Conservation (phyloP, 2,329 filamentous ascomycete species). For the Cytospora leucostoma region DNA sequence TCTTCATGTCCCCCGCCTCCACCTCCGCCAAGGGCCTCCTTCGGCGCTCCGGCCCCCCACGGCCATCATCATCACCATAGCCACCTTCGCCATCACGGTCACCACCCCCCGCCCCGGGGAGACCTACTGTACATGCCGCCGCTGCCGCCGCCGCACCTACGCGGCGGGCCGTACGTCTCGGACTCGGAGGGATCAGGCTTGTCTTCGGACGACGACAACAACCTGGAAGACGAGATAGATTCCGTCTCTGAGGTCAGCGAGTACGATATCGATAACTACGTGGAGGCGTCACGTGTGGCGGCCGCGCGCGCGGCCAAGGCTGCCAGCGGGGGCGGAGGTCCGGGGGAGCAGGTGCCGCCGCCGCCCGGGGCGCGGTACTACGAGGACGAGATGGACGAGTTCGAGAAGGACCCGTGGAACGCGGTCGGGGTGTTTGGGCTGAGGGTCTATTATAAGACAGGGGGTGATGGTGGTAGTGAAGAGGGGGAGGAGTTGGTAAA, state of each 20-base stretch:
- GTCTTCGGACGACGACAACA: conserved; percentile 25
- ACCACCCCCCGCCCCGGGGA: conserved; percentile 4
- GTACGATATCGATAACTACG: conserved; percentile 33
- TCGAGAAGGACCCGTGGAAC: conserved; percentile 61
- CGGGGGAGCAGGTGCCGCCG: conserved; percentile 5
- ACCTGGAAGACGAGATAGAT: conserved; percentile 28
- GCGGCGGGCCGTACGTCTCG: not conserved
- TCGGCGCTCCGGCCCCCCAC: conserved; percentile 4
- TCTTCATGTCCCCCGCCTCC: not conserved
- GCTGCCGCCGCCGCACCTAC: conserved; percentile 17
- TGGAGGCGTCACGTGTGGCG: conserved; percentile 25
- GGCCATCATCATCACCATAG: no score
- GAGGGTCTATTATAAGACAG: conserved; percentile 56
- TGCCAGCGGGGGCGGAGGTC: not conserved
- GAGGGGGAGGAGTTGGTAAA: conserved; percentile 31
- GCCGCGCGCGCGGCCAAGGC: conserved; percentile 6
- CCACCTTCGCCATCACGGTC: not conserved
- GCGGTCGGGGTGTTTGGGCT: conserved; percentile 62
- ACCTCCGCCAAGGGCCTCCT: conserved; percentile 12
- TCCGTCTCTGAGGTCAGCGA: conserved; percentile 36
- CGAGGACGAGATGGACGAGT: conserved; percentile 48
- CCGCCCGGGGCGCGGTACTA: conserved; percentile 28
- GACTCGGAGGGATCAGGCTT: conserved; percentile 10
- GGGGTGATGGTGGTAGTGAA: conserved; percentile 18
- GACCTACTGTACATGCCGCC: conserved; percentile 5